Evolutionary conservation across 2,329 filamentous ascomycete genomes (phyloP).

Genomic region (Claviceps sp.): DNA sequence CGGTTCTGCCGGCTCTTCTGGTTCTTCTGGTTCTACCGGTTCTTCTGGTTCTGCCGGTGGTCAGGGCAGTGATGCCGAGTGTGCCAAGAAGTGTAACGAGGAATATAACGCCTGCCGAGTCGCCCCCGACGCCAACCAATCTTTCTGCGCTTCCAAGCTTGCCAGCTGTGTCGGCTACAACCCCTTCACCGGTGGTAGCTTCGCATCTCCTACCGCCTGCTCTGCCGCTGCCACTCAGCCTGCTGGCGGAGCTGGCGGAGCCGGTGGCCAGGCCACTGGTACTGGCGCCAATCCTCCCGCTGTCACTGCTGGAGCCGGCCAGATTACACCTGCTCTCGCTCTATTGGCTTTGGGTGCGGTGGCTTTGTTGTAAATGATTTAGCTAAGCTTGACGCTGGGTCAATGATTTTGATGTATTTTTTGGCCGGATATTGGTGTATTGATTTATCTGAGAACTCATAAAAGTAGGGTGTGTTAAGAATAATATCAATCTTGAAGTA

Average conservation of each 20-base stretch:
- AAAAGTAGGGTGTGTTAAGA: too few relatives aligned
- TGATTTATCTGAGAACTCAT: too few relatives aligned
- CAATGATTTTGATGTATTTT: neutral
- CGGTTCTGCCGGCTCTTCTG: neutral
- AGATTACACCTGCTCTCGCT: conserved; percentile 11
- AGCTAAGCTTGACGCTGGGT: conserved; percentile 16
- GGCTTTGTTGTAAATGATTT: conserved; percentile 20
- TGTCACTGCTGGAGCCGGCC: conserved; percentile 11
- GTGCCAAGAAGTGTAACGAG: conserved; percentile 6
- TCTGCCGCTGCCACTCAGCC: neutral
- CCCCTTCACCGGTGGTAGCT: conserved; percentile 9
- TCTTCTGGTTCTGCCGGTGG: conserved; percentile 7
- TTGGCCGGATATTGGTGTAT: too few relatives aligned
- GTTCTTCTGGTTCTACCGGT: conserved; percentile 2
- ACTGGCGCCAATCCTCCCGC: conserved; percentile 1
- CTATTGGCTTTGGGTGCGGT: conserved; percentile 14
- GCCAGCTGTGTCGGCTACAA: conserved; percentile 14
- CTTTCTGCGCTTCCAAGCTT: conserved; percentile 12
- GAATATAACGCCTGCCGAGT: conserved; percentile 10
- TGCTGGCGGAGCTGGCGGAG: neutral
- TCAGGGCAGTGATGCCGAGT: conserved; percentile 10
- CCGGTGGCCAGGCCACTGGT: neutral
- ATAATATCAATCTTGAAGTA: too few relatives aligned
- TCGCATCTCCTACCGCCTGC: conserved; percentile 11
- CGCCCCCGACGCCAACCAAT: conserved; percentile 11